Evolutionary conservation across 148 eudicot genomes (phyloP).

Genomic region (Chenopodium suecicum): DNA sequence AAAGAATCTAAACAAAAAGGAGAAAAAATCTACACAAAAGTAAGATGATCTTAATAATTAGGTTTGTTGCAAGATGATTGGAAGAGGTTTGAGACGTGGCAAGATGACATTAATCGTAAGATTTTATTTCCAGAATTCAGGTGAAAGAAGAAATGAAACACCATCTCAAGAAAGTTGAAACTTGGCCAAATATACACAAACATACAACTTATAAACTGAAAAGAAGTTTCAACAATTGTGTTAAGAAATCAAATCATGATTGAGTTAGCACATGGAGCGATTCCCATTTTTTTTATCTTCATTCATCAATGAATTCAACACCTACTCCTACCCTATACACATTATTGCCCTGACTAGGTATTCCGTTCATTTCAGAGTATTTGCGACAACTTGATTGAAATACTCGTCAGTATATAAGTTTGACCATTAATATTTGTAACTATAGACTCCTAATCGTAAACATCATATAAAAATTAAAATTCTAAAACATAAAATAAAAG

Average conservation of each 20-base stretch:
- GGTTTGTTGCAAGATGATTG: neutral
- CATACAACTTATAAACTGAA: conserved; percentile 21
- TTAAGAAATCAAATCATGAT: conserved; percentile 10
- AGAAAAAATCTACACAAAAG: neutral
- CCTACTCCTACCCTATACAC: conserved; percentile 3
- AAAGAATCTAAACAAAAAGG: neutral
- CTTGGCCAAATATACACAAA: conserved; percentile 21
- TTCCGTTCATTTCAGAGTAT: too few species aligned
- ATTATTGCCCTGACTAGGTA: too few species aligned
- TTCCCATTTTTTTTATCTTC: neutral
- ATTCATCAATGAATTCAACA: neutral
- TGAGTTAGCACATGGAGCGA: conserved; percentile 24
- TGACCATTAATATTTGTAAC: too few species aligned
- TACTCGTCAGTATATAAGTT: too few species aligned
- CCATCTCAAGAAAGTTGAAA: conserved; percentile 19
- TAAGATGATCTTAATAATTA: neutral
- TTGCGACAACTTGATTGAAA: too few species aligned
- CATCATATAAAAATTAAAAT: too few species aligned
- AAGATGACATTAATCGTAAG: conserved; percentile 5
- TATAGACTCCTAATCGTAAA: too few species aligned
- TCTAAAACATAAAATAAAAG: too few species aligned
- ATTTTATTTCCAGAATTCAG: neutral
- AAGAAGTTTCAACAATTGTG: conserved; percentile 3
- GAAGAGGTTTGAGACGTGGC: conserved; percentile 29
- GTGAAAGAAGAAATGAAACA: neutral